Conservation (phyloP, 768 basidiomycete genomes). For the Leccinum fibrillosum region DNA sequence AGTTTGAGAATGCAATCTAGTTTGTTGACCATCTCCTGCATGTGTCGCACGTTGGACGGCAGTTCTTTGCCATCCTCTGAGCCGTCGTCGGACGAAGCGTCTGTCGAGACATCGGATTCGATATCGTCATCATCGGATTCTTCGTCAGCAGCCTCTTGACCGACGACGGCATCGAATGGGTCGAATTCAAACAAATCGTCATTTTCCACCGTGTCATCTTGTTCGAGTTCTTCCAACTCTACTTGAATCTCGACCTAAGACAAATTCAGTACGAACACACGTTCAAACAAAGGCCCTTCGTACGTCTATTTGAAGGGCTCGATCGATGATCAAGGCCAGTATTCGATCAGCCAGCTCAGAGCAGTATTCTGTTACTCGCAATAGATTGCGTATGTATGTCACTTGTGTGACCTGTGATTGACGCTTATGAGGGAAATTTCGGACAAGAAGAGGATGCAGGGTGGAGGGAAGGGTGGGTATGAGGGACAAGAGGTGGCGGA, state of each 20-base stretch:
- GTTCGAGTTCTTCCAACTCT: slow-evolving; percentile 90
- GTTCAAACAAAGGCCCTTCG: slow-evolving; percentile 27
- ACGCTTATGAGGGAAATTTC: slow-evolving; percentile 91
- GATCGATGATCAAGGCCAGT: slow-evolving; percentile 82
- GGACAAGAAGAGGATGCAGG: slow-evolving; percentile 78
- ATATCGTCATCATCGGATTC: slow-evolving; percentile 54
- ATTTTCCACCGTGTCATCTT: slow-evolving; percentile 50
- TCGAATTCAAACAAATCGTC: slow-evolving; percentile 70
- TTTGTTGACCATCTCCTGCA: slow-evolving; percentile 87
- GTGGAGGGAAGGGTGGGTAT: slow-evolving; percentile 90
- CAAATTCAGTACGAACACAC: background rate
- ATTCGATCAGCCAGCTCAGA: slow-evolving; percentile 83
- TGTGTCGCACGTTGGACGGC: slow-evolving; percentile 58
- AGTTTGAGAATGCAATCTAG: slow-evolving; percentile 85
- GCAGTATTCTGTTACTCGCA: slow-evolving; percentile 82
- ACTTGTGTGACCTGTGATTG: slow-evolving; percentile 76
- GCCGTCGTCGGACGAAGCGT: slow-evolving; percentile 70
- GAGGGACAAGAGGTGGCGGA: slow-evolving; percentile 83
- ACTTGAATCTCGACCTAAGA: slow-evolving; percentile 91
- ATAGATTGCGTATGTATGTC: slow-evolving; percentile 87
- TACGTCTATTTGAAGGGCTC: slow-evolving; percentile 96
- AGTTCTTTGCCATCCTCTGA: slow-evolving; percentile 42
- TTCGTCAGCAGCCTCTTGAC: slow-evolving; percentile 66
- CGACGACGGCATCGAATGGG: slow-evolving; percentile 80
- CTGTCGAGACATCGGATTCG: slow-evolving; percentile 56